These are phyloP conservation scores for Rhodotorula sp. DNA, from an alignment of 1,284 basidiomycete species.

Conservation along the genomic window DNA sequence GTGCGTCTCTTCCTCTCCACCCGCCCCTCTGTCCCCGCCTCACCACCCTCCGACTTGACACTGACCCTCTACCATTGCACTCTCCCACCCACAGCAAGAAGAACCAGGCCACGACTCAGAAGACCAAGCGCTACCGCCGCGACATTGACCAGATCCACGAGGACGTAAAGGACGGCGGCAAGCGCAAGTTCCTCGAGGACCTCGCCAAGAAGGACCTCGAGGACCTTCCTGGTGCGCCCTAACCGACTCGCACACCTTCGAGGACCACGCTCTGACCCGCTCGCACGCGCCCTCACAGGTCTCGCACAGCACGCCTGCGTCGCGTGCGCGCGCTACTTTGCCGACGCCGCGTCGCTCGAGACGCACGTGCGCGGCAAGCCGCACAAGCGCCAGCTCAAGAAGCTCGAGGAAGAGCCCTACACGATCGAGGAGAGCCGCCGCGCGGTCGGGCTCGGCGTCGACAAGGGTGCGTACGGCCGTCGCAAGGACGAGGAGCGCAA, in stretches of 20 bases:
- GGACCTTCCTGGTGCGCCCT: constrained; percentile 34
- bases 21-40: not conserved
- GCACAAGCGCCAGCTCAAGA: constrained; percentile 40
- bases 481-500: constrained; percentile 29
- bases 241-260: not conserved
- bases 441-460: constrained; percentile 35
- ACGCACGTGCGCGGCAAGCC: constrained; percentile 37
- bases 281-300: constrained; percentile 4
- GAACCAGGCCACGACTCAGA: constrained; percentile 38
- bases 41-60: not conserved
- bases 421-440: constrained; percentile 35
- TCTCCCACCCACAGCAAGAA: constrained; percentile 26
- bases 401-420: constrained; percentile 41
- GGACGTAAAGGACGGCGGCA: constrained; percentile 38
- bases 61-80: no score
- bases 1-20: constrained; percentile 10
- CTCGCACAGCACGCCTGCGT: constrained; percentile 38
- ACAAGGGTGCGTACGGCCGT: constrained; percentile 36
- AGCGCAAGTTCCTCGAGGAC: constrained; percentile 33
- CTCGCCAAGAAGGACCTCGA: constrained; percentile 36
- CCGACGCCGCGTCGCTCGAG: constrained; percentile 31
- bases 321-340: constrained; percentile 41
- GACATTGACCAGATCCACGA: constrained; percentile 42
- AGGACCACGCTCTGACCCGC: not conserved
- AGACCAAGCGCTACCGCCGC: constrained; percentile 34